Conservation (phyloP, 441 rosid genomes). For the Populus hybrid region DNA sequence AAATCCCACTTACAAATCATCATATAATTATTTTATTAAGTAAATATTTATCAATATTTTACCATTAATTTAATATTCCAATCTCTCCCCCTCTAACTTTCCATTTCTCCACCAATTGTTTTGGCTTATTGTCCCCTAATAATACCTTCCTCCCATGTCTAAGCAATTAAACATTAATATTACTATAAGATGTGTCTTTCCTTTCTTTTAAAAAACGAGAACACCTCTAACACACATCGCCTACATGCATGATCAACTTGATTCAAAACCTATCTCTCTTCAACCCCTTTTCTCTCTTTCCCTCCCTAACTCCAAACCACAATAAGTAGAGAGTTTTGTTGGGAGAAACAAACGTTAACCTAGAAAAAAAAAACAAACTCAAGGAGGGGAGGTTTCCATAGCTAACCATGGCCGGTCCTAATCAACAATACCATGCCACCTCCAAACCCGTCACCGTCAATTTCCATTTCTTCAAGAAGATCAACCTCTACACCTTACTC, state of each 20-base stretch:
- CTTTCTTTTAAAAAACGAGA: background rate
- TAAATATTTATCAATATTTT: background rate
- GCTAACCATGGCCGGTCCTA: constrained; percentile 28
- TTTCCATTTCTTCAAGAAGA: constrained; percentile 6
- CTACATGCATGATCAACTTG: constrained; percentile 28
- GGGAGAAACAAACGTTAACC: background rate
- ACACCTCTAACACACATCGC: background rate
- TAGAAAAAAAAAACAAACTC: background rate
- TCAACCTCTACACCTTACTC: constrained; percentile 16
- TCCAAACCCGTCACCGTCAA: constrained; percentile 17
- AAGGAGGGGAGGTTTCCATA: background rate
- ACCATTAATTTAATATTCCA: background rate
- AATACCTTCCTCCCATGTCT: background rate
- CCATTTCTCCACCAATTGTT: background rate
- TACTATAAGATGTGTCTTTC: background rate
- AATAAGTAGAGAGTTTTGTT: background rate
- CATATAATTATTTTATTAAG: background rate
- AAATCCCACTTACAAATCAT: background rate
- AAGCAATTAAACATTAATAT: background rate
- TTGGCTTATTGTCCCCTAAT: background rate
- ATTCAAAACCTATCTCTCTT: constrained; percentile 9
- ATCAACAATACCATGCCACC: constrained; percentile 13
- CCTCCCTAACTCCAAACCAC: background rate
- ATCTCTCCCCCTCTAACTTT: background rate
- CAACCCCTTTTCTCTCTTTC: background rate